These are phyloP conservation scores for Auriscalpium microsporum DNA, from an alignment of 768 basidiomycete genomes.

Conservation along the genomic window DNA sequence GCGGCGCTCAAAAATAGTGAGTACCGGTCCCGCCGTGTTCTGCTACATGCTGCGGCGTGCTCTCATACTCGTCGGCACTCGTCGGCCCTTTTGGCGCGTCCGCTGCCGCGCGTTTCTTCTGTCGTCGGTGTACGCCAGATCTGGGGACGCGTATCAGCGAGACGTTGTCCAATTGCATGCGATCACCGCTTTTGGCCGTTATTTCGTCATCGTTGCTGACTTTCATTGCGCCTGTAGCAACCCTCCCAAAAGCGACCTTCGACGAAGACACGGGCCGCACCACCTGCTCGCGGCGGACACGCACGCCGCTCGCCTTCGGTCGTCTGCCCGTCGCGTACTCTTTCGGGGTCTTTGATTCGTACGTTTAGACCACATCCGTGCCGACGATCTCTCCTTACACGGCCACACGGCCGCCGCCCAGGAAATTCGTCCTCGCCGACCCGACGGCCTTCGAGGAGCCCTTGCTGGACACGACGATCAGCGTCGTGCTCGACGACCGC, in stretches of 20 bases:
- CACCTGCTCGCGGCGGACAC: constrained; percentile 46
- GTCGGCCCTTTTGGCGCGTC: no score
- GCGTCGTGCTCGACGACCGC: constrained; percentile 47
- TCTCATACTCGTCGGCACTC: no score
- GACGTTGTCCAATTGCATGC: no score
- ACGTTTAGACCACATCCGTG: constrained; percentile 20
- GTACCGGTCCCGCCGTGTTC: constrained; percentile 20
- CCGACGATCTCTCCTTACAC: neutral
- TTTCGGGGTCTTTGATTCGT: constrained; percentile 84
- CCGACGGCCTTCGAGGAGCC: constrained; percentile 90
- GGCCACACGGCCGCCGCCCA: constrained; percentile 19
- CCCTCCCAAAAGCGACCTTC: constrained; percentile 61
- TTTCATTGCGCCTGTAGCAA: constrained; percentile 35
- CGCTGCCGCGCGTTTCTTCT: no score
- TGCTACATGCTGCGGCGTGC: neutral
- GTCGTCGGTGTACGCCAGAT: no score
- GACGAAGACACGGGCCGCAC: constrained; percentile 59
- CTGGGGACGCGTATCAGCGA: no score
- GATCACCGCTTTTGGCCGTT: no score
- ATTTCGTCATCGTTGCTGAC: neutral
- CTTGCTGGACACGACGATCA: constrained; percentile 63
- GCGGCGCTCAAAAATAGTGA: constrained; percentile 79
- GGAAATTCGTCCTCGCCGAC: constrained; percentile 65
- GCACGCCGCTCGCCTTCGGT: constrained; percentile 38
- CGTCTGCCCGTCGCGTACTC: constrained; percentile 44